Base-by-base conservation (phyloP, 768 basidiomycete genomes). In the Strobilomyces dryophilus region DNA sequence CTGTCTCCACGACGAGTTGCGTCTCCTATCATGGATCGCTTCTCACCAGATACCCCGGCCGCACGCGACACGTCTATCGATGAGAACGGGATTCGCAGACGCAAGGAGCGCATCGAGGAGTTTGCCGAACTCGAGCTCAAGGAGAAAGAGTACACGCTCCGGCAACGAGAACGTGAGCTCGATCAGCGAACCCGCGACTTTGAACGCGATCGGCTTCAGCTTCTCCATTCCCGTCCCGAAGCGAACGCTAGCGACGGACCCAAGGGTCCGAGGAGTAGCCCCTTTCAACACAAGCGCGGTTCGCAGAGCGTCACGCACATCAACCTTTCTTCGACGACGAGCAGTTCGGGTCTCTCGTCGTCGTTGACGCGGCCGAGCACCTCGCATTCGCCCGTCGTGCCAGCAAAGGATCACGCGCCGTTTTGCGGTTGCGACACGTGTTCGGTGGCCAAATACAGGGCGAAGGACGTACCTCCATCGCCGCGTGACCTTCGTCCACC, bases 351-450 rank as follows among this genome's bases (percentile, higher is more conserved):
- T 11, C 2, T 45, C 21, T 50, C 55, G 26, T 34, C 54, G 3
- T 8, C 49, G 11, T 9, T 20, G 55, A 44, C 43, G 7, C 62
- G 53, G 29, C 65, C 59, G 37, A 63, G 64, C 4, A 69, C 61
- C 14, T 62, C 70, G 24, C 59, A 52, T 7, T 61, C 70, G 26
- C 66, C 66, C 6, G 47, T 64, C 10, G 62, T 60, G 47, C 65
- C 62, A 20, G 45, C 67, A 14, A 63, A 67, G 10, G 68, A 73
- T 8, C 86, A 89, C 55, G 81, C 82, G 1, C 76, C 81, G 1
- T 83, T 79, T 59, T 89, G 86, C 51, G 84, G 84, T 15, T 88
- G 86, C 59, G 81, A 81, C 49, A 67, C 74, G 0, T 87, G 86
- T 59, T 85, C 86, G 5, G 73, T 77, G 12, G 68, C 71, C 45